A percentile compares a stretch with the other conserved stretches of the same genome.
These are phyloP conservation scores for Piromyces sp. DNA, from an alignment of 192 early-diverging fungal species.

Conservation along the genomic window DNA sequence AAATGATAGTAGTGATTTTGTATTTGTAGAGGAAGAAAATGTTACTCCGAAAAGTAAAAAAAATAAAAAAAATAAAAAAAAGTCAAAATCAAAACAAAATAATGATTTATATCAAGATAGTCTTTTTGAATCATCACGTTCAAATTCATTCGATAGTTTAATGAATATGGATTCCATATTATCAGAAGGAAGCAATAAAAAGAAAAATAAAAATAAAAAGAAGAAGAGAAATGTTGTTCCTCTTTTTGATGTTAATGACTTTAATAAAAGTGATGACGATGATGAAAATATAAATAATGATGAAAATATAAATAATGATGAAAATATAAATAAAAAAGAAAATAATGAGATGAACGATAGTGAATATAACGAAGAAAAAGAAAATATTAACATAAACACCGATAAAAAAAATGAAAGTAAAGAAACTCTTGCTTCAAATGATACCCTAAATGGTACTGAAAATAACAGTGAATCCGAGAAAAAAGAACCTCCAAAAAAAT, in stretches of 20 bases:
- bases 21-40: conserved; percentile 8
- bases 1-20: background rate
- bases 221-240: background rate
- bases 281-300: background rate
- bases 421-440: conserved; percentile 11
- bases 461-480: background rate
- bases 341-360: conserved; percentile 44
- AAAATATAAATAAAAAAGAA: background rate
- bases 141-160: background rate
- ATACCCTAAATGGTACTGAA: background rate
- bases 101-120: conserved; percentile 78
- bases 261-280: background rate
- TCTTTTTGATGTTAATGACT: background rate
- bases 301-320: background rate
- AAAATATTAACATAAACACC: too few relatives aligned
- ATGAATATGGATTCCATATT: conserved; percentile 54
- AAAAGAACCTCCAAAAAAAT: background rate
- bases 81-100: conserved; percentile 16
- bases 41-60: conserved; percentile 11
- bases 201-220: conserved; percentile 36
- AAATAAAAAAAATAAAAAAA: conserved; percentile 16
- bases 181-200: conserved; percentile 83
- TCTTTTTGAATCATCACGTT: conserved; percentile 22
- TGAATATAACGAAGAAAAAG: too few relatives aligned
- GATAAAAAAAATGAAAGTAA: too few relatives aligned